Percentiles rank a stretch among this genome's conserved stretches.
phyloP scores from a whole-genome alignment of 2,329 filamentous ascomycete species.

The Gnomoniopsis sp. region DNA sequence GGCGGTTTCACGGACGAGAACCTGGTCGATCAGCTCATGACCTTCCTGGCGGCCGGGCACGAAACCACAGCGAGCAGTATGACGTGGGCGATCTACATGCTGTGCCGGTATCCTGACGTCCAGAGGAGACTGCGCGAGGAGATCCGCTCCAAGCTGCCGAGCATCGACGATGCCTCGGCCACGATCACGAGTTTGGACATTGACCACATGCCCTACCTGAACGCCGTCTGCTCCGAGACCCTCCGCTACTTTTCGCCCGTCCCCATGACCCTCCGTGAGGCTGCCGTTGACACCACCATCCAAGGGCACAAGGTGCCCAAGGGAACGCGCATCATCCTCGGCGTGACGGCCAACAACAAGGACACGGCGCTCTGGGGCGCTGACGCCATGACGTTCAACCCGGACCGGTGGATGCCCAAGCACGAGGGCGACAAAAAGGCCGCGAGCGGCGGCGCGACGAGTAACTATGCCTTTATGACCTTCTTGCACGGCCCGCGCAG shows the following conservation, averaged over 20 bases:
- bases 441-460: conserved; percentile 67
- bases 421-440: conserved; percentile 35
- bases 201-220: conserved; percentile 74
- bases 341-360: conserved; percentile 67
- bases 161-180: conserved; percentile 32
- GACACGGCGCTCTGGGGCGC: conserved; percentile 69
- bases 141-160: conserved; percentile 58
- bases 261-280: conserved; percentile 64
- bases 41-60: conserved; percentile 78
- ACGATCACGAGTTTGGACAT: conserved; percentile 54
- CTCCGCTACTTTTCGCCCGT: conserved; percentile 73
- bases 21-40: conserved; percentile 87
- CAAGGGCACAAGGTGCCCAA: conserved; percentile 63
- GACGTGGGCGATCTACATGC: conserved; percentile 70
- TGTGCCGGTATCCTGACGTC: conserved; percentile 62
- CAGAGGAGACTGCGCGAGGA: conserved; percentile 67
- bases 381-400: conserved; percentile 72
- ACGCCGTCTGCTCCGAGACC: conserved; percentile 75
- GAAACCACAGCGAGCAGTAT: conserved; percentile 75
- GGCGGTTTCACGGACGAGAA: conserved; percentile 74
- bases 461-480: conserved; percentile 75
- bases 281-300: conserved; percentile 62
- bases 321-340: conserved; percentile 66
- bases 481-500: conserved; percentile 84
- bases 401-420: conserved; percentile 67